Percentiles rank a stretch among this genome's conserved stretches.
These are phyloP conservation scores for Stemphylium lycopersici DNA, from an alignment of 2,329 filamentous ascomycete species.

Conservation along the genomic window DNA sequence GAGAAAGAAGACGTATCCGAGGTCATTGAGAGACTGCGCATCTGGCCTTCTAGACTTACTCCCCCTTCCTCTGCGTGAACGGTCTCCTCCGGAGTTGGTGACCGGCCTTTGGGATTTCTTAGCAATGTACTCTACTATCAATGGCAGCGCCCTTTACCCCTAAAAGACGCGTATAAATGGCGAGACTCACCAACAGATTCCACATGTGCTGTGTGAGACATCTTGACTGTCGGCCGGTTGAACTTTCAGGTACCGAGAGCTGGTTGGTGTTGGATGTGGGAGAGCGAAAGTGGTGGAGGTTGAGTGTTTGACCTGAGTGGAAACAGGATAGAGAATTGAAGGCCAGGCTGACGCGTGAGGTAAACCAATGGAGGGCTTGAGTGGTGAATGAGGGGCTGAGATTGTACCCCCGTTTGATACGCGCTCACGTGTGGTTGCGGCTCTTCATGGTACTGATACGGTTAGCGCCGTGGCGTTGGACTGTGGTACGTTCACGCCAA, in stretches of 20 bases:
- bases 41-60: constrained; percentile 6
- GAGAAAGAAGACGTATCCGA: constrained; percentile 26
- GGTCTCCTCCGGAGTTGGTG: not conserved
- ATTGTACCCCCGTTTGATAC: not conserved
- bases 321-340: not conserved
- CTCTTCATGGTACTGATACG: not conserved
- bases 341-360: not conserved
- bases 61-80: not conserved
- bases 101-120: not conserved
- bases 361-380: not conserved
- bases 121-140: not conserved
- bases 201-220: too few species aligned
- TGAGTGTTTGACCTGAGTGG: not conserved
- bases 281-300: not conserved
- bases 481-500: not conserved
- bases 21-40: constrained; percentile 21
- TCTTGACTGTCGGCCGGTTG: too few species aligned
- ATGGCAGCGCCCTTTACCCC: not conserved
- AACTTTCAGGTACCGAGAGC: not conserved
- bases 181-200: constrained; percentile 7
- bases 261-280: not conserved
- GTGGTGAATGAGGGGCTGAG: constrained; percentile 6
- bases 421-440: constrained; percentile 1
- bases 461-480: constrained; percentile 7
- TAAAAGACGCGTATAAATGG: not conserved